Percentiles rank a stretch among this genome's conserved stretches.
These are phyloP conservation scores for Sanghuangporus sanghuang DNA, from an alignment of 1,284 basidiomycete genomes.

Conservation along the genomic window DNA sequence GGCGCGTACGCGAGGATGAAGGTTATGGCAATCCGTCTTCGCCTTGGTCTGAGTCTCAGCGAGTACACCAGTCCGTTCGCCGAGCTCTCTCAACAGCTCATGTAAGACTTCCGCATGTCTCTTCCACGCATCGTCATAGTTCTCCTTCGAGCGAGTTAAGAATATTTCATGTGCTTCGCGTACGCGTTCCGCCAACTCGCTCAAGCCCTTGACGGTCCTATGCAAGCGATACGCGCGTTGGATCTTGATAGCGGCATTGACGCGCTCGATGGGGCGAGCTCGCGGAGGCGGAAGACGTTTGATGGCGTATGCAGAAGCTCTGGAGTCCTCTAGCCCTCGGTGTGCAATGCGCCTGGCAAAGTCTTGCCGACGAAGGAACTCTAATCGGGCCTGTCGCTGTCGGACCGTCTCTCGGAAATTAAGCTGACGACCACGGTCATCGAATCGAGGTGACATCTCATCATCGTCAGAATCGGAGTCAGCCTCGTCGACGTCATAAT, in stretches of 20 bases:
- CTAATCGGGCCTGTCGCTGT: slow-evolving; percentile 15
- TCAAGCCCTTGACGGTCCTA: background rate
- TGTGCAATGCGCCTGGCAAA: slow-evolving; percentile 13
- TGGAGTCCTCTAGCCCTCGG: slow-evolving; percentile 8
- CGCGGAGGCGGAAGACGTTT: slow-evolving; percentile 11
- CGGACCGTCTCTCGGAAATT: slow-evolving; percentile 15
- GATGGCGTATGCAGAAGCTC: slow-evolving; percentile 11
- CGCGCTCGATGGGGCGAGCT: slow-evolving; percentile 6
- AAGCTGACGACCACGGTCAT: slow-evolving; percentile 9
- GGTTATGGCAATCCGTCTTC: background rate
- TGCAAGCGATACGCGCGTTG: slow-evolving; percentile 15
- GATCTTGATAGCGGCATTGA: slow-evolving; percentile 16
- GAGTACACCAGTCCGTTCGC: slow-evolving; percentile 1
- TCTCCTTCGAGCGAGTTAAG: background rate
- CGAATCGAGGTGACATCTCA: background rate
- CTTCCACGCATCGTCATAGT: background rate
- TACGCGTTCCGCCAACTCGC: background rate
- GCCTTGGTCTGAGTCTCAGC: background rate
- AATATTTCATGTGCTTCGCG: background rate
- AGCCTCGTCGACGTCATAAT: background rate
- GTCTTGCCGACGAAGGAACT: slow-evolving; percentile 15
- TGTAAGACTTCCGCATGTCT: slow-evolving; percentile 3
- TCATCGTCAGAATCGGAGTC: background rate
- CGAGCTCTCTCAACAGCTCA: slow-evolving; percentile 1
- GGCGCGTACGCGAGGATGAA: background rate